Evolutionary conservation across 1,284 basidiomycete species (phyloP).

Genomic region (Papiliotrema nemorosa): DNA sequence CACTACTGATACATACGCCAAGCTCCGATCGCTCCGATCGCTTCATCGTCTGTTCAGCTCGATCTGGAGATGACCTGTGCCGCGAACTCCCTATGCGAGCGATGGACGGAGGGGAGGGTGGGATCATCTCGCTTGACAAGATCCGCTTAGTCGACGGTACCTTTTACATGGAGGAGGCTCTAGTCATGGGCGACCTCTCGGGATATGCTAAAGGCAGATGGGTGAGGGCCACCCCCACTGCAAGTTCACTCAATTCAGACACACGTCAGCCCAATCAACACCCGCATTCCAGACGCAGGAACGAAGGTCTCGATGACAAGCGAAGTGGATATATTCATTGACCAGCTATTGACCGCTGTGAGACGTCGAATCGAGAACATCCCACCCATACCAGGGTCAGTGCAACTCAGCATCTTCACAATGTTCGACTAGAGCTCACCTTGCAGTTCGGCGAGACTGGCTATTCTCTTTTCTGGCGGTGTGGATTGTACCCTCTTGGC

Average conservation of each 20-base stretch:
- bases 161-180: neutral
- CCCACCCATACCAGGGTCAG: slow-evolving; percentile 26
- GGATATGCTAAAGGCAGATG: neutral
- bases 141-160: slow-evolving; percentile 4
- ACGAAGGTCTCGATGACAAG: slow-evolving; percentile 2
- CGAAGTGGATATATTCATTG: slow-evolving; percentile 41
- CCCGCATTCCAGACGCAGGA: slow-evolving; percentile 10
- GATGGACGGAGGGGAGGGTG: slow-evolving; percentile 36
- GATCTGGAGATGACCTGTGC: slow-evolving; percentile 17
- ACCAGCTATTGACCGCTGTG: slow-evolving; percentile 47
- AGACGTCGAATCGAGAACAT: slow-evolving; percentile 51
- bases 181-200: neutral
- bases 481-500: slow-evolving; percentile 88
- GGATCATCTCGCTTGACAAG: slow-evolving; percentile 17
- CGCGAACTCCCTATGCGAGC: slow-evolving; percentile 23
- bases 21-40: neutral
- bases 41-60: slow-evolving; percentile 30
- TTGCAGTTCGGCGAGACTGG: slow-evolving; percentile 62
- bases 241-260: slow-evolving; percentile 2
- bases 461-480: slow-evolving; percentile 91
- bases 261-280: slow-evolving; percentile 24
- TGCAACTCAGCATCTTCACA: too few relatives aligned
- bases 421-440: neutral
- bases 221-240: neutral
- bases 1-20: slow-evolving; percentile 60